Conservation (phyloP, 1,284 basidiomycete species). For the Sphagnurus paluster region DNA sequence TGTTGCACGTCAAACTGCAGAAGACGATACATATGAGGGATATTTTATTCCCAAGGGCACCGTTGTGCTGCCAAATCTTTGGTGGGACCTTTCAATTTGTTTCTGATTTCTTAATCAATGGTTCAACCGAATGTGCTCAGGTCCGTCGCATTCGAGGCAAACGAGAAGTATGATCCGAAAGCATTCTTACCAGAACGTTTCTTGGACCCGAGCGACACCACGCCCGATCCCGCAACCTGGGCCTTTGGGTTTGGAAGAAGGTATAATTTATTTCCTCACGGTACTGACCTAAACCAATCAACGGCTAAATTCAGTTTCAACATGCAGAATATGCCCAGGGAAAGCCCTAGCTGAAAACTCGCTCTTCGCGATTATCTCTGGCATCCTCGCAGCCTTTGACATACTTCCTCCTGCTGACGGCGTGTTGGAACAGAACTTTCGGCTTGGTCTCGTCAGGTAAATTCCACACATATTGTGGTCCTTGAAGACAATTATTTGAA, state of each 20-base stretch:
- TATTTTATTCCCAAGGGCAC: slow-evolving; percentile 10
- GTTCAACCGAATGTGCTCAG: neutral
- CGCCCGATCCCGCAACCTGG: slow-evolving; percentile 1
- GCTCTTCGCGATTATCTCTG: neutral
- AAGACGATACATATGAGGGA: too few species aligned
- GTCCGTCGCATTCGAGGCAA: neutral
- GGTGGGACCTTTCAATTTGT: neutral
- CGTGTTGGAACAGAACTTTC: neutral
- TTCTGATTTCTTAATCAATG: neutral
- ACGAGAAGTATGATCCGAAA: neutral
- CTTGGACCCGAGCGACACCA: neutral
- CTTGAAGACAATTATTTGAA: neutral
- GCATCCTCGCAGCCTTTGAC: neutral
- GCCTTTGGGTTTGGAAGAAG: slow-evolving; percentile 3
- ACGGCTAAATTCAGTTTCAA: neutral
- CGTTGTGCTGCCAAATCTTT: slow-evolving; percentile 5
- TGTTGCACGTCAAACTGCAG: too few species aligned
- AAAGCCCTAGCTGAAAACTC: slow-evolving; percentile 4
- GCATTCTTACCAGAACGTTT: slow-evolving; percentile 8
- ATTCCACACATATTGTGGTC: neutral
- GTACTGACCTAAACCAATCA: too few species aligned
- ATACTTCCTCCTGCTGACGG: neutral
- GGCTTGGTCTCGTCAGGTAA: neutral
- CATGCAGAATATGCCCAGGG: slow-evolving; percentile 4
- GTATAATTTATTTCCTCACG: too few species aligned